Base-by-base conservation (phyloP, 139 green algal species). In the Chlamydomonas eustigma region DNA sequence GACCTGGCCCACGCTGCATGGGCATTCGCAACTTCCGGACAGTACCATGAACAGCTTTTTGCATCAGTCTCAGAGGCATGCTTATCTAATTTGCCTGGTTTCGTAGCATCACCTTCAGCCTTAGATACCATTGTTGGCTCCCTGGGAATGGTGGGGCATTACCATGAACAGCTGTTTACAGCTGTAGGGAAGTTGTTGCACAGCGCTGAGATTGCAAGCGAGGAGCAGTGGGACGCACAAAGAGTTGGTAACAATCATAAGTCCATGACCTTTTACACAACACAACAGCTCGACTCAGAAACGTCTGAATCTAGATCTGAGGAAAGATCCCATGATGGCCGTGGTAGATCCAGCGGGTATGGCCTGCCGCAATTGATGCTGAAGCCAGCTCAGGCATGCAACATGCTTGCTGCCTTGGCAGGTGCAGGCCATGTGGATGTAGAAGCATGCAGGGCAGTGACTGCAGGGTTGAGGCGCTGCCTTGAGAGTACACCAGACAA, bases 1-100 rank as follows among this genome's bases (percentile, higher is more conserved):
- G 65, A 58, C 33, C 8, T 80, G 22, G 31, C 75, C 2, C 64
- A 80, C 75, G 68, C 39, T 12, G 37, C 39, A 1, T 80, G 75
- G 75, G 32, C 75, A 1, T 67, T 50, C 31, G 39, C 75, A n/a
- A 44, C 28, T 1, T 39, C 33, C 2, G 30, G 64, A 3, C 22
- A 66, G 1, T 80, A 80, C 64, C 31, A 80, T 35, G 18, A 3
- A 3, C 34, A 25, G 22, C 24, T 80, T 24, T 80, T 75, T 35
- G 63, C 71, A 36, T 38, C 75, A 8, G 75, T 38, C 34, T 72
- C 18, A 33, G 33, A 72, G 22, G 65, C 65, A 33, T 72, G 33
- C 31, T 6, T 72, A 34, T 4, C 33, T 12, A 22, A 31, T 28
- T 68, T 22, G 52, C 34, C 52, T 28, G 12, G 52, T 28, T 68